Evolutionary conservation across 2,329 filamentous ascomycete genomes (phyloP).

Genomic region (Phoma sp.): DNA sequence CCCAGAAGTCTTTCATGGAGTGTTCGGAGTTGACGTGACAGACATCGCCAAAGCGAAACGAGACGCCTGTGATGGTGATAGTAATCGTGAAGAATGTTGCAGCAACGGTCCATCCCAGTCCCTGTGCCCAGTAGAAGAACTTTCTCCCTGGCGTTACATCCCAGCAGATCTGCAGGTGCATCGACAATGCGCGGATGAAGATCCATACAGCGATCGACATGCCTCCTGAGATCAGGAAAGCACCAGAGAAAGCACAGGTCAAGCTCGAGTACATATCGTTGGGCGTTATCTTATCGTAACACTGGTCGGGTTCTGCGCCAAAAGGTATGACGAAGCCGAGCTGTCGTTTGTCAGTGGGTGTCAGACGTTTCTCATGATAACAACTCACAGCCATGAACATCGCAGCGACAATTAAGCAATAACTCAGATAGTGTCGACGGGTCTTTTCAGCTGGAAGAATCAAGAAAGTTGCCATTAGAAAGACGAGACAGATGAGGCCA

Average conservation of each 20-base stretch:
- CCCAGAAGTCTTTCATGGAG: constrained; percentile 87
- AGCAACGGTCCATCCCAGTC: constrained; percentile 83
- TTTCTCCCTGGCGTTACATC: constrained; percentile 84
- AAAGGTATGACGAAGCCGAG: constrained; percentile 91
- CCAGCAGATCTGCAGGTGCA: constrained; percentile 98
- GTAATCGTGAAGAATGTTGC: constrained; percentile 76
- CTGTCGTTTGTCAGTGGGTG: constrained; percentile 52
- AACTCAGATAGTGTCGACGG: constrained; percentile 88
- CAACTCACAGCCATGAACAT: constrained; percentile 77
- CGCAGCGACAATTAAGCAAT: constrained; percentile 79
- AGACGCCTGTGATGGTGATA: constrained; percentile 86
- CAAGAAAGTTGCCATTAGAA: constrained; percentile 80
- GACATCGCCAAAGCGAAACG: constrained; percentile 87
- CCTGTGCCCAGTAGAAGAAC: constrained; percentile 87
- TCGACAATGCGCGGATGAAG: constrained; percentile 85
- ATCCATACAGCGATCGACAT: constrained; percentile 87
- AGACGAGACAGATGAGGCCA: constrained; percentile 73
- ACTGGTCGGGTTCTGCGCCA: constrained; percentile 78
- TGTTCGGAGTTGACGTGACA: constrained; percentile 94
- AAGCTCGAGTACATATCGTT: constrained; percentile 85
- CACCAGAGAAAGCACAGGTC: constrained; percentile 86
- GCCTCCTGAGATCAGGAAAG: constrained; percentile 84
- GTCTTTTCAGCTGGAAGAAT: constrained; percentile 87
- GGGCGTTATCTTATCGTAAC: constrained; percentile 88
- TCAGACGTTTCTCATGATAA: not conserved